Base-by-base conservation (phyloP, 2,329 filamentous ascomycete genomes). In the Orbilia blumenaviensis region DNA sequence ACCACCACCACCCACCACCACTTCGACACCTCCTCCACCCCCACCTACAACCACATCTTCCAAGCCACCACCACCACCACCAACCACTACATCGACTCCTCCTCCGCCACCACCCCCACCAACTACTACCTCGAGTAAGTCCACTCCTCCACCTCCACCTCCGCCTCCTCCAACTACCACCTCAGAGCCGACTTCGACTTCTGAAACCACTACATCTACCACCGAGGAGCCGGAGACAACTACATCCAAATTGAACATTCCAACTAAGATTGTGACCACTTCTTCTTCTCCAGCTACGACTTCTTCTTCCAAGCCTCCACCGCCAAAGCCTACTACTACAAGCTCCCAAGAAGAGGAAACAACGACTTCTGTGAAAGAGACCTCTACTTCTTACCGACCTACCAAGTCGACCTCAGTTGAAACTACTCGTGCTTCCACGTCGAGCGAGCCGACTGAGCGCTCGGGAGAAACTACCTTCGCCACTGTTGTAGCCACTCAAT, bases 71-170 rank as follows among this genome's bases (percentile, higher is more conserved):
- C 61, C 68, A 36, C 69, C 54, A 23, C 62, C 66, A 46, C 44
- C 50, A 50, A 44, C 61, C 14, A 64, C 68, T 18, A 60, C 50
- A 18, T 63, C 56, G 4, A 42, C 38, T 18, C 41, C 54, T 14
- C 27, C 54, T 12, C 66, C 56, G 16, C 66, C 46, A 8, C 66
- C 42, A 38, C 36, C 58, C 2, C 38, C 58, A 32, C 41, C 36
- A 34, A 63, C 58, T 7, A 46, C 58, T 29, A 73, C 68, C 34
- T 50, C 68, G 25, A 69, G 64, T 68, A 60, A 68, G 64, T 68
- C 52, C 21, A 69, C 54, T 9, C 23, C 42, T 23, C 32, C 56
- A 21, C 29, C 56, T n/a, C 67, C 58, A 21, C 67, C 48, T 32
- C 67, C 44, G 58, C 38, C 58, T 34, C 41, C 58, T 46, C 41